Conservation (phyloP, 176 grass and related monocot species). For the Triticum turgidum region DNA sequence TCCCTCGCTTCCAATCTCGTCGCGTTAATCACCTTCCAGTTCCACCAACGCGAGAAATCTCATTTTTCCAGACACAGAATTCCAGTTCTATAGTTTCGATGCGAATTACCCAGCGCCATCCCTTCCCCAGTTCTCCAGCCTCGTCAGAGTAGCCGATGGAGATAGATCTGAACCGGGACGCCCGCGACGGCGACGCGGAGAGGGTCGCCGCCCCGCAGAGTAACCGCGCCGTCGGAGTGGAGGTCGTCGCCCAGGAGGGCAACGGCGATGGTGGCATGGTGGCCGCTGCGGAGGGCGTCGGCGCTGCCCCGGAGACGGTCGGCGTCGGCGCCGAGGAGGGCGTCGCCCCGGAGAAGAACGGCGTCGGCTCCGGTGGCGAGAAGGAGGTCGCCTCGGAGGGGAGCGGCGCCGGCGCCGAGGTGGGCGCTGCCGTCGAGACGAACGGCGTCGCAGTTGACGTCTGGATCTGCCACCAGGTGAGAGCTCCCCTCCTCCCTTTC, state of each 20-base stretch:
- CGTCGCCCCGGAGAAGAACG: background rate
- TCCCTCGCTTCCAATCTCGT: background rate
- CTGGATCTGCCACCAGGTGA: constrained; percentile 60
- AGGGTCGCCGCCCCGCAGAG: background rate
- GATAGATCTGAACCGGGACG: background rate
- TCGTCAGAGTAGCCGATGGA: background rate
- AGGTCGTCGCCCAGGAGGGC: background rate
- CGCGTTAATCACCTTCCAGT: background rate
- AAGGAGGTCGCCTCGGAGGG: background rate
- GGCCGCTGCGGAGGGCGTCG: background rate
- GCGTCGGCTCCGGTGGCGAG: background rate
- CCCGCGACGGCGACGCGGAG: too few relatives aligned
- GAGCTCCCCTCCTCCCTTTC: background rate
- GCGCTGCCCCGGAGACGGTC: background rate
- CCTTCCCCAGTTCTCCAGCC: background rate
- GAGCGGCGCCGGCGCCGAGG: background rate
- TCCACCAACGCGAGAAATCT: background rate
- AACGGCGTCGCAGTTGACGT: background rate
- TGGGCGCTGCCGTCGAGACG: background rate
- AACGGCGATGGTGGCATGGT: background rate
- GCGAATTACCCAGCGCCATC: background rate
- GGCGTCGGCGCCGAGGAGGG: background rate
- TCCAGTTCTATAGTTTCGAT: background rate
- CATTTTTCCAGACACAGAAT: background rate
- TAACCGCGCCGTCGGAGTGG: background rate